Base-by-base conservation (phyloP, 345 rosid species). In the Eucalyptus erythrocorys region DNA sequence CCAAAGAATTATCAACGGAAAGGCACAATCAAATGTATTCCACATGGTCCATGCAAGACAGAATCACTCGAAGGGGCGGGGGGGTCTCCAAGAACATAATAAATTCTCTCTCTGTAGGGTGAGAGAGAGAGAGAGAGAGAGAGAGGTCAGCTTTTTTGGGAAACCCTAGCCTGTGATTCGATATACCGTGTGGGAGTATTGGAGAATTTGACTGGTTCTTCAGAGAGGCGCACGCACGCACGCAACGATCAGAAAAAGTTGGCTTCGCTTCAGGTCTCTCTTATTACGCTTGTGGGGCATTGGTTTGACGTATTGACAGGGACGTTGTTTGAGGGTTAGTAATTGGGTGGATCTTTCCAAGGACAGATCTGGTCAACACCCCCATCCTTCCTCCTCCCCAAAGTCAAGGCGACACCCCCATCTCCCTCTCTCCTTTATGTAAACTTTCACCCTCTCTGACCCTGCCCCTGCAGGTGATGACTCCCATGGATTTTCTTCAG, bases 311-410 rank as follows among this genome's bases (percentile, higher is more conserved):
- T 76, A 37, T 21, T 37, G 82, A 76, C 82, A 76, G 82, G 45
- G 47, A 76, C 82, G 26, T 76, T 68, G 90, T 80, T 81, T 80
- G 37, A 85, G 91, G 91, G 61, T 88, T 88, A 88, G 89, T 71
- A 81, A 81, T 87, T n/a, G 89, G 91, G 90, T 88, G 91, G 91
- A 89, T 90, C 92, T 76, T 92, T 91, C 86, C 92, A 89, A 91
- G 92, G 90, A 87, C 92, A 82, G 92, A 89, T 90, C 92, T 86
- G 89, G 90, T 91, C 94, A 80, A 87, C 61, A 87, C 89, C 89
- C 42, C 88, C 79, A 49, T 32, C 68, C 24, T 49, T 57, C 80
- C 24, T 87, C 79, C 48, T 59, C 17, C 24, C 68, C 88, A 49
- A 89, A 88, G 90, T 88, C 90, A 88, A 86, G 86, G 68, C 71